These are phyloP conservation scores for Hypoxylon sp. DNA, from an alignment of 2,329 filamentous ascomycete genomes.

Conservation along the genomic window DNA sequence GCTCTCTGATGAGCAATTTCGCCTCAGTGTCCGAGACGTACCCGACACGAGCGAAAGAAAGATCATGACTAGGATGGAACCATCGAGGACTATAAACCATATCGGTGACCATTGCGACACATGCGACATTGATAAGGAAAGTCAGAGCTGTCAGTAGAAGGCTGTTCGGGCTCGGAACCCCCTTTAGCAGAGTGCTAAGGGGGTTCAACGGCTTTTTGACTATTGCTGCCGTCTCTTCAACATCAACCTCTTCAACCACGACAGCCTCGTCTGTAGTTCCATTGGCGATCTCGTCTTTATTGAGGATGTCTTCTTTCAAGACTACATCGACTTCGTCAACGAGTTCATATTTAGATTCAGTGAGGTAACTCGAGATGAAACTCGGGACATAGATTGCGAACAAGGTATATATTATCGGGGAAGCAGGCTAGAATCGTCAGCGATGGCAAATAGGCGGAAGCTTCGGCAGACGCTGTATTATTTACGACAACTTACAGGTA, in stretches of 20 bases:
- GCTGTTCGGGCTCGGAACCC: constrained; percentile 81
- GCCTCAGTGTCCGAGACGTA: constrained; percentile 87
- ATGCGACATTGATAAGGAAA: constrained; percentile 78
- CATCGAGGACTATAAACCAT: constrained; percentile 81
- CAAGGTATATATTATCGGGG: constrained; percentile 68
- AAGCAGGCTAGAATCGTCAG: constrained; percentile 47
- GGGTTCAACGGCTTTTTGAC: constrained; percentile 70
- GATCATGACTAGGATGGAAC: constrained; percentile 78
- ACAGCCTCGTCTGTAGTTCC: constrained; percentile 54
- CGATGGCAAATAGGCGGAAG: constrained; percentile 22
- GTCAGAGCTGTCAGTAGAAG: constrained; percentile 76
- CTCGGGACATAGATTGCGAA: constrained; percentile 77
- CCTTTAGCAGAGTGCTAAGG: constrained; percentile 78
- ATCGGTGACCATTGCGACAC: constrained; percentile 81
- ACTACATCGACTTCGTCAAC: constrained; percentile 73
- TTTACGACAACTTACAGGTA: constrained; percentile 50
- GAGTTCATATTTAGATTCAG: constrained; percentile 70
- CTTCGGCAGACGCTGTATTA: neutral
- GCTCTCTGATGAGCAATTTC: constrained; percentile 87
- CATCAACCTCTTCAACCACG: constrained; percentile 67
- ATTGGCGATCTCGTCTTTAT: constrained; percentile 55
- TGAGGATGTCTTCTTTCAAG: constrained; percentile 64
- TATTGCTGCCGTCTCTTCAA: constrained; percentile 74
- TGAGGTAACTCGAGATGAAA: constrained; percentile 72
- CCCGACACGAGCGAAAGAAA: constrained; percentile 89